Evolutionary conservation across 176 grass and related monocot genomes (phyloP), one percentile per base, ranked within the genome.

Genomic region (Secale cereale): DNA sequence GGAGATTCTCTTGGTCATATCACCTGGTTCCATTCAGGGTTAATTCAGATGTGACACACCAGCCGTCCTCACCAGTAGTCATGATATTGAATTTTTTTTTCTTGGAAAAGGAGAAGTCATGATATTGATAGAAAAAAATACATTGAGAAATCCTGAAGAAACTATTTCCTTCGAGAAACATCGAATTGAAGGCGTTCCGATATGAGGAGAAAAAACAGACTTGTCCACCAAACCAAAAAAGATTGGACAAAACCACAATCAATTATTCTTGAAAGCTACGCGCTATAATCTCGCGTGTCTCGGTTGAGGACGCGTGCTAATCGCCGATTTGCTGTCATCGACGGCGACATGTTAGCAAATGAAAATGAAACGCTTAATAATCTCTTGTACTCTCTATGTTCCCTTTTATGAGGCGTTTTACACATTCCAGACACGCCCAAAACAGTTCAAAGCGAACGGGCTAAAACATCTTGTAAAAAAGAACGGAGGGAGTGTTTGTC

Each of bases 1-100:
- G 14, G 23, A 57, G 66, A 86, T 90, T 86, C 65, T 41, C 45
- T 26, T 32, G 12, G 63, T 26, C 29, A 25, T 62, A 25, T 63
- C 63, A 72, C 20, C 19, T 64, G 10, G 73, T 72, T 79, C 78
- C 78, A 22, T 0, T 3, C 19, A 8, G 19, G 19, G 52, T 56
- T 8, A 56, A 56, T 3, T 56, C 52, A 3, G 52, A 56, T 17
- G 22, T 36, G 65, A 37, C 16, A n/a, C 4, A 19, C 3, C 19
- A 5, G 29, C 33, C 8, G 29, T 20, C 64, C 31, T 65, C 63
- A 9, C 7, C 28, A 15, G 60, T 14, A 65, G 62, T 1, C 1
- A 65, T 17, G 14, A 0, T 17, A 2, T 50, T 15, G 15, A 17
- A n/a, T n/a, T n/a, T n/a, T n/a, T n/a, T n/a, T n/a, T n/a, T n/a